These are phyloP conservation scores for Haplosporangium sp. DNA, from an alignment of 371 early-diverging fungal genomes.

Conservation along the genomic window DNA sequence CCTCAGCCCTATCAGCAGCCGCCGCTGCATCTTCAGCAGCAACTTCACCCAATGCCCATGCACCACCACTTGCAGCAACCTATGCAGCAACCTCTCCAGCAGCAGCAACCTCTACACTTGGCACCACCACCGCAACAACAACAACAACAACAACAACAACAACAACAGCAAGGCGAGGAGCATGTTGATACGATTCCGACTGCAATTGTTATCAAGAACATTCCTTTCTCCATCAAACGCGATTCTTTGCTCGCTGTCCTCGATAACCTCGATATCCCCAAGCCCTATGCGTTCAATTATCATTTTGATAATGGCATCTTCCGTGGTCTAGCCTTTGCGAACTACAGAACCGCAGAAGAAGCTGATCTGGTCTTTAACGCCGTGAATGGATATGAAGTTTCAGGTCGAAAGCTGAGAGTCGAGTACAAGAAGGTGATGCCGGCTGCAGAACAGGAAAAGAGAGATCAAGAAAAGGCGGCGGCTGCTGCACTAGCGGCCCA, in stretches of 20 bases:
- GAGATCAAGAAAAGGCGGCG: constrained; percentile 56
- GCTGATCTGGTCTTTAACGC: constrained; percentile 72
- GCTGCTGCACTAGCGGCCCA: constrained; percentile 27
- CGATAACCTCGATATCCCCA: constrained; percentile 72
- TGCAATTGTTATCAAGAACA: constrained; percentile 86
- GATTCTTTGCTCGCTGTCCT: constrained; percentile 75
- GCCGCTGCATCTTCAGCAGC: neutral
- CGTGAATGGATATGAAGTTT: constrained; percentile 75
- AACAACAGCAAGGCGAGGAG: constrained; percentile 54
- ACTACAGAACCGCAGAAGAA: constrained; percentile 80
- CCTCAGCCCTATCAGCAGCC: constrained; percentile 37
- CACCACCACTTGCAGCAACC: neutral
- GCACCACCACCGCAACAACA: constrained; percentile 48
- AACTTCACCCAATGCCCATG: neutral
- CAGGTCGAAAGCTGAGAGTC: constrained; percentile 79
- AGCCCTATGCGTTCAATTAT: constrained; percentile 85
- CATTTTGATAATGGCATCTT: constrained; percentile 85
- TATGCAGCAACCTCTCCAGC: constrained; percentile 16
- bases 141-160: constrained; percentile 45
- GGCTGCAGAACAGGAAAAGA: constrained; percentile 59
- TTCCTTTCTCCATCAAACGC: constrained; percentile 81
- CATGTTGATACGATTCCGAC: constrained; percentile 71
- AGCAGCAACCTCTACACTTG: constrained; percentile 13
- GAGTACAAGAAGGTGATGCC: constrained; percentile 80
- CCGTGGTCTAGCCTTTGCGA: constrained; percentile 86